A percentile compares a stretch with the other conserved stretches of the same genome.
Evolutionary conservation across 2,329 filamentous ascomycete species (phyloP).

Genomic region (Cryphonectria nitschkei): DNA sequence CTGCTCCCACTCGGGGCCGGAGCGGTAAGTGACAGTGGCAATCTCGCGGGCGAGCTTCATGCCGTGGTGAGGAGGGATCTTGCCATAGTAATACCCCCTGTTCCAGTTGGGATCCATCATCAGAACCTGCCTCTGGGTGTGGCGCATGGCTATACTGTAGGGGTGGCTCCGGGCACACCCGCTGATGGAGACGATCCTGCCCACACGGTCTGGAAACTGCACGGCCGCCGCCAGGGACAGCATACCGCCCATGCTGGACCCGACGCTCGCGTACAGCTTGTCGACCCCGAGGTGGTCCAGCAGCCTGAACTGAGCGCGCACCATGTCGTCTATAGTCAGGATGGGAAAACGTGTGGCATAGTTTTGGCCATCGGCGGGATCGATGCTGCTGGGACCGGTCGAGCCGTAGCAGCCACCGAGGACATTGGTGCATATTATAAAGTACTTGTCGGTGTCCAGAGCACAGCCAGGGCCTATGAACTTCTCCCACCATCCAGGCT

Average conservation of each 20-base stretch:
- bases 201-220: conserved; percentile 80
- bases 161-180: conserved; percentile 94
- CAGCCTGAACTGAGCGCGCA: conserved; percentile 88
- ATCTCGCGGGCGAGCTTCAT: conserved; percentile 99
- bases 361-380: conserved; percentile 82
- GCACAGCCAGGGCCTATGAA: conserved; percentile 90
- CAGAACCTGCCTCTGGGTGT: conserved; percentile 94
- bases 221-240: conserved; percentile 87
- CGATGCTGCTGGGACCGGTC: conserved; percentile 85
- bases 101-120: conserved; percentile 99
- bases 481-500: conserved; percentile 97
- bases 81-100: conserved; percentile 89
- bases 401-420: conserved; percentile 95
- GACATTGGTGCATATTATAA: conserved; percentile 95
- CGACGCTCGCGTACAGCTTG: conserved; percentile 87
- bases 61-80: conserved; percentile 86
- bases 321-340: conserved; percentile 96
- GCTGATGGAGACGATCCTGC: conserved; percentile 83
- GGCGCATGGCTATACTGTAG: conserved; percentile 98
- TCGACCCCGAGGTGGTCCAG: conserved; percentile 77
- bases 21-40: conserved; percentile 95
- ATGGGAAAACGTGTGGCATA: conserved; percentile 97
- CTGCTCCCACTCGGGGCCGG: conserved; percentile 96
- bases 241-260: conserved; percentile 98
- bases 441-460: conserved; percentile 89